Evolutionary conservation across 208 protist genomes (phyloP), one percentile per base, ranked within the genome.

Genomic region (Naegleria lovaniensis): DNA sequence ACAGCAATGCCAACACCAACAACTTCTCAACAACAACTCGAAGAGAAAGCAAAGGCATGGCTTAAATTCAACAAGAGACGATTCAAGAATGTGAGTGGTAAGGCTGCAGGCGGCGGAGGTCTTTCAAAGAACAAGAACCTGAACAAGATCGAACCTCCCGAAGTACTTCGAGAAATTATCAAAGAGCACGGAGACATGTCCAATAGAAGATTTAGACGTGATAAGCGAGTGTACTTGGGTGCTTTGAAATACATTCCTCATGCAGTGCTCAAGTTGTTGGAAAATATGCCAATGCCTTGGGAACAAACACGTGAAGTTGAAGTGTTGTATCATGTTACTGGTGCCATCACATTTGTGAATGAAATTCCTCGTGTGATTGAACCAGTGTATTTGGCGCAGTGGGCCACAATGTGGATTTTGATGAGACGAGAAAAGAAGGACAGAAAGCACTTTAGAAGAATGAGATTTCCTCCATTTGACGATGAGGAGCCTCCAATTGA

Each of bases 201-300:
- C 33, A 97, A 95, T 93, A 97, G 97, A 85, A 99, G 99, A 91
- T 99, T 99, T 92, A 96, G 98, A 48, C 96, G 99, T 39, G 99
- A 99, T 93, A 99, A 99, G 79, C 97, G 99, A 90, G 96, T 99
- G 36, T 99, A 99, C 92, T 96, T 99, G 9, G 99, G 98, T 36
- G 98, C 99, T 85, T 93, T 99, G 43, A 98, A 99, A 93, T 99
- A 99, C 93, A 95, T 99, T 76, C 99, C 99, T 19, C 98, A 99
- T 89, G 99, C 99, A 13, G 94, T 99, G 16, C 96, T 99, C 92
- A 99, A 99, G 96, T 95, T 99, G 41, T 94, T 99, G 4, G 99
- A 99, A 94, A 99, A 99, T 91, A 99, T 99, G 96, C 99, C 99
- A n/a, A 99, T 99, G 98, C 97, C 97, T 39, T 98, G 97, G 96